A percentile compares a stretch with the other conserved stretches of the same genome.
Conservation (phyloP, 805 yeast genomes). For the Myxozyma geophila region DNA sequence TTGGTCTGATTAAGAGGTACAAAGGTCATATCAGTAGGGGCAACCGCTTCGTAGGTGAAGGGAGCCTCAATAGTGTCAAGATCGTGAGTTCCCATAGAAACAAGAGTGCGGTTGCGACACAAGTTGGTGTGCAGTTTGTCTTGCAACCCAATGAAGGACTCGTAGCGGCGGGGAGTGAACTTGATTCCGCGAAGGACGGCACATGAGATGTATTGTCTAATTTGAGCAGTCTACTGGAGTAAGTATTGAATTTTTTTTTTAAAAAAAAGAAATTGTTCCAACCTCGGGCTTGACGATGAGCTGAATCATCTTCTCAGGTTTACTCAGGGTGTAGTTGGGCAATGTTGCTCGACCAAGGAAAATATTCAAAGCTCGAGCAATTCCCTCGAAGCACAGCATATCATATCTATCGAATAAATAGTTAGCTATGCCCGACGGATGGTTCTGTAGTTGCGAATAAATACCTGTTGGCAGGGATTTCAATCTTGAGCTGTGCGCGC, state of each 20-base stretch:
- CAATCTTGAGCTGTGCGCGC: slow-evolving; percentile 96
- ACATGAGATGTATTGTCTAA: slow-evolving; percentile 93
- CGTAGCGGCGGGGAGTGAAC: slow-evolving; percentile 84
- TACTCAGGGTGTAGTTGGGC: slow-evolving; percentile 69
- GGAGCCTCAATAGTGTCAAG: slow-evolving; percentile 78
- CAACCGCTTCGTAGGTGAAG: slow-evolving; percentile 83
- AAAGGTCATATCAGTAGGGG: slow-evolving; percentile 70
- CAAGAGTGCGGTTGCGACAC: slow-evolving; percentile 96
- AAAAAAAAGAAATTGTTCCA: background rate
- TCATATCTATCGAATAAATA: slow-evolving; percentile 58
- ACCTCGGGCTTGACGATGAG: slow-evolving; percentile 73
- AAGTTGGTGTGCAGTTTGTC: slow-evolving; percentile 94
- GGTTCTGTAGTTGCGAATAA: background rate
- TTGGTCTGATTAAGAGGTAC: slow-evolving; percentile 50
- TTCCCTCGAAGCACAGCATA: slow-evolving; percentile 97
- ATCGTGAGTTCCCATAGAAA: slow-evolving; percentile 98
- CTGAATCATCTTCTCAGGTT: slow-evolving; percentile 62
- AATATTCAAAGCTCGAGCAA: slow-evolving; percentile 91
- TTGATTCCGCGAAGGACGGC: slow-evolving; percentile 86
- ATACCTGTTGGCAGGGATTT: slow-evolving; percentile 91
- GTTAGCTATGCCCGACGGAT: background rate
- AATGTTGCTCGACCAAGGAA: slow-evolving; percentile 70
- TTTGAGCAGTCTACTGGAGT: slow-evolving; percentile 52
- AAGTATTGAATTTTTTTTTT: background rate
- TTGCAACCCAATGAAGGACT: slow-evolving; percentile 92